Conservation (phyloP, 495 filamentous ascomycete genomes). For the Xanthoparmelia taractica region DNA sequence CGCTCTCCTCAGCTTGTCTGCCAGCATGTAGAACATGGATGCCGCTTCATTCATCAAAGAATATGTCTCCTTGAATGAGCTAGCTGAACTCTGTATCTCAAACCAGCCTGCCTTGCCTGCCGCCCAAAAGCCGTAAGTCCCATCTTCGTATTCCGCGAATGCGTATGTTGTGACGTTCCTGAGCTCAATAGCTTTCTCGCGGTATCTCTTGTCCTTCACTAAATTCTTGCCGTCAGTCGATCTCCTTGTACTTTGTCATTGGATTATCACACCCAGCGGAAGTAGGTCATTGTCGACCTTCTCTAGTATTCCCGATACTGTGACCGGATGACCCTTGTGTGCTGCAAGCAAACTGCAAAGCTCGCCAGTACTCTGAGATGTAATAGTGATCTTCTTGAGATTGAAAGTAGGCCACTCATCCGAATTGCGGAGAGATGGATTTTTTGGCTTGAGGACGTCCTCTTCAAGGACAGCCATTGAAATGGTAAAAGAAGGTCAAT, state of each 20-base stretch:
- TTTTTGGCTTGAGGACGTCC: constrained; percentile 46
- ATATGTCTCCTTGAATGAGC: constrained; percentile 53
- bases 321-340: constrained; percentile 45
- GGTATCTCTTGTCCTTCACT: constrained; percentile 42
- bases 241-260: background rate
- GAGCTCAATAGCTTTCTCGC: constrained; percentile 55
- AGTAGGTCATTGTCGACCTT: constrained; percentile 40
- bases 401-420: constrained; percentile 55
- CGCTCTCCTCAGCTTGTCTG: constrained; percentile 37
- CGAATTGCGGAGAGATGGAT: constrained; percentile 46
- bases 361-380: constrained; percentile 41
- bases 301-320: constrained; percentile 47
- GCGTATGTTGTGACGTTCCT: constrained; percentile 56
- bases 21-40: constrained; percentile 60
- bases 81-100: constrained; percentile 53
- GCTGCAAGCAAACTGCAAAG: constrained; percentile 48
- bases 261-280: constrained; percentile 32
- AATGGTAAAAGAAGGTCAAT: constrained; percentile 20
- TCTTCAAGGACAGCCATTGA: constrained; percentile 40
- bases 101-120: constrained; percentile 74
- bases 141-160: constrained; percentile 57
- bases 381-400: constrained; percentile 46
- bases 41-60: constrained; percentile 62
- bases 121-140: constrained; percentile 62
- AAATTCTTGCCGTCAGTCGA: constrained; percentile 26